Base-by-base conservation (phyloP, 441 rosid species). In the Eruca vesicaria region DNA sequence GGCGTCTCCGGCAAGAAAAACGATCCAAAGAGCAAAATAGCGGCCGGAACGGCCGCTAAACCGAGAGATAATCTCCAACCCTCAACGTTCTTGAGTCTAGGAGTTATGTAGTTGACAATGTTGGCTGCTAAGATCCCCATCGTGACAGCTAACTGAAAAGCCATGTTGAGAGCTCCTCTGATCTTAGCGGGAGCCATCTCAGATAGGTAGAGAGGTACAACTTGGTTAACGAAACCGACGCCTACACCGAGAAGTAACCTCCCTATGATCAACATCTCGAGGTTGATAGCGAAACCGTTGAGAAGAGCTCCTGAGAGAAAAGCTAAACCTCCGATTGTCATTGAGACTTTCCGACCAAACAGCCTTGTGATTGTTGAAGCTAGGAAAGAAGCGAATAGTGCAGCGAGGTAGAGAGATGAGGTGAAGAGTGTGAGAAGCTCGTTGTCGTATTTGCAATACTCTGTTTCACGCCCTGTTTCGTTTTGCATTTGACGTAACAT, bases 61-160 rank as follows among this genome's bases (percentile, higher is more conserved):
- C 91, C 89, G 7, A 87, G 71, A 61, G 86, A 81, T 9, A 81
- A 21, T 2, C 91, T 69, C 87, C 91, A 87, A 11, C 82, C 89
- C 4, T 11, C 2, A 0, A 36, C 74, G 23, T 18, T 70, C 7
- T 59, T 9, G 21, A 83, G 61, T 41, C 29, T 73, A 14, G 48
- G 23, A 4, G 75, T 66, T 20, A 21, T 14, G 50, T 79, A 77
- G 56, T 82, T 82, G 4, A 79, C 73, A 31, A 82, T 3, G 12
- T 82, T 77, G 21, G 85, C 85, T 0, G 33, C 28, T 7, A 79
- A 58, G 50, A 82, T 79, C 10, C 85, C 83, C 0, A 71, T 21
- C 0, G 83, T 74, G 74, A 77, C 1, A 0, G 83, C 64, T 15
- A 82, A 26, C 20, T 82, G 85, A 52, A 79, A 82, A 16, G 62